These are phyloP conservation scores for Botryotinia calthae DNA, from an alignment of 2,329 filamentous ascomycete genomes.

Conservation along the genomic window DNA sequence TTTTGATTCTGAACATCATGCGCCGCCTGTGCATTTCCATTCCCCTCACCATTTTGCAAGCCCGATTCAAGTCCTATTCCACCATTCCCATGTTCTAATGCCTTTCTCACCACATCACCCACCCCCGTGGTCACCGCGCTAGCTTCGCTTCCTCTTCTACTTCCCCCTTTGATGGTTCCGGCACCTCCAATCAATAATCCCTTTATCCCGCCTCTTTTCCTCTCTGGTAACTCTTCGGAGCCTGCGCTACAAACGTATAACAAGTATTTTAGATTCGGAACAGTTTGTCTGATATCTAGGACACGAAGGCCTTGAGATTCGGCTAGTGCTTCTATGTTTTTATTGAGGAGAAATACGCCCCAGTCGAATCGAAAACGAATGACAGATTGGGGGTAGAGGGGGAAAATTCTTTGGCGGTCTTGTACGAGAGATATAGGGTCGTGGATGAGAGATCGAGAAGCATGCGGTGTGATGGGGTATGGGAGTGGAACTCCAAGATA, in stretches of 20 bases:
- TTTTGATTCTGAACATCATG: constrained; percentile 4
- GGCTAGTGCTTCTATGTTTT: constrained; percentile 76
- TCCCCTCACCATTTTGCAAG: constrained; percentile 18
- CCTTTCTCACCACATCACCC: constrained; percentile 32
- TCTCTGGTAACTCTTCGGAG: constrained; percentile 58
- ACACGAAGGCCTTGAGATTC: constrained; percentile 69
- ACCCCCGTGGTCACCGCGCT: constrained; percentile 27
- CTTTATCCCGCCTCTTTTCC: constrained; percentile 59
- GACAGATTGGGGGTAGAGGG: constrained; percentile 69
- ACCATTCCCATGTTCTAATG: constrained; percentile 32
- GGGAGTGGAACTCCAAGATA: constrained; percentile 78
- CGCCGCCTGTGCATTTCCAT: constrained; percentile 12
- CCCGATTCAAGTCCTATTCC: constrained; percentile 14
- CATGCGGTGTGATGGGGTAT: constrained; percentile 71
- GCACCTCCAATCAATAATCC: constrained; percentile 53
- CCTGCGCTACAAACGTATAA: constrained; percentile 87
- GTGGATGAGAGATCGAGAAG: constrained; percentile 71
- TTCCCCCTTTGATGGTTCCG: constrained; percentile 36
- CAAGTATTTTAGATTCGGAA: constrained; percentile 91
- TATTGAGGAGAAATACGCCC: constrained; percentile 93
- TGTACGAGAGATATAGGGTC: constrained; percentile 66
- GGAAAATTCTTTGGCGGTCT: constrained; percentile 63
- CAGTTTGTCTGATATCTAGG: constrained; percentile 84
- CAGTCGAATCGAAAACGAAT: constrained; percentile 93
- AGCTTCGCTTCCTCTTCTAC: constrained; percentile 36